Percentiles rank a stretch among this genome's conserved stretches.
Conservation (phyloP, 352 stramenopile genomes). For the Globisporangium cylindrosporum region DNA sequence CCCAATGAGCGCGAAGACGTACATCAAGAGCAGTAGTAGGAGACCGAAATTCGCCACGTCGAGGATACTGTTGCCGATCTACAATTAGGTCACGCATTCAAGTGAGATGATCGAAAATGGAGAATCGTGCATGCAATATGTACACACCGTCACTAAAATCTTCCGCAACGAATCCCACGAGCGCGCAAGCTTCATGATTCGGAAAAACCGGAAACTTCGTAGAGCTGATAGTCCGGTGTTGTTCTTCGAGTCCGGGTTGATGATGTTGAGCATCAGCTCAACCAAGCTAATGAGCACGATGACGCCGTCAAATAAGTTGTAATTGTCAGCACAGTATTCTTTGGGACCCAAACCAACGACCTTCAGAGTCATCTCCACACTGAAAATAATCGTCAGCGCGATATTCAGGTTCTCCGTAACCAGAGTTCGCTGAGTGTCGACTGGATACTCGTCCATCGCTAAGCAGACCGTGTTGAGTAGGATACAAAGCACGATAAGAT, state of each 20-base stretch:
- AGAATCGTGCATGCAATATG: not conserved
- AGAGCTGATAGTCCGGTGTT: conserved; percentile 70
- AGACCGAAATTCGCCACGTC: conserved; percentile 88
- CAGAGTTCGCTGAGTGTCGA: conserved; percentile 14
- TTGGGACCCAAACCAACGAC: conserved; percentile 45
- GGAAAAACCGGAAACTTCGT: conserved; percentile 78
- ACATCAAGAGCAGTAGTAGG: conserved; percentile 86
- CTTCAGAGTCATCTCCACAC: conserved; percentile 54
- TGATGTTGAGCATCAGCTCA: conserved; percentile 34
- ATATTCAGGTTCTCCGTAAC: conserved; percentile 36
- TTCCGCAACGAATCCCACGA: conserved; percentile 86
- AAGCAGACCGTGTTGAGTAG: conserved; percentile 61
- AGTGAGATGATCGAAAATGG: not conserved
- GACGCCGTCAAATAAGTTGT: conserved; percentile 57
- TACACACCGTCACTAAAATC: conserved; percentile 65
- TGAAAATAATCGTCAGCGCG: conserved; percentile 43
- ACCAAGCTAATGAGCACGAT: conserved; percentile 53
- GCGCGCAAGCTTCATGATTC: conserved; percentile 89
- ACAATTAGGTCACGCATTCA: not conserved
- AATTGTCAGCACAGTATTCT: conserved; percentile 44
- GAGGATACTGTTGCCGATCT: conserved; percentile 71
- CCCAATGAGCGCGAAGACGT: conserved; percentile 81
- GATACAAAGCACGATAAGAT: conserved; percentile 47
- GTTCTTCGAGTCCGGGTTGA: conserved; percentile 22
- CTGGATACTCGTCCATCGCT: conserved; percentile 51